Conservation (phyloP, 306 rosid genomes). For the Prinsepia uniflora region DNA sequence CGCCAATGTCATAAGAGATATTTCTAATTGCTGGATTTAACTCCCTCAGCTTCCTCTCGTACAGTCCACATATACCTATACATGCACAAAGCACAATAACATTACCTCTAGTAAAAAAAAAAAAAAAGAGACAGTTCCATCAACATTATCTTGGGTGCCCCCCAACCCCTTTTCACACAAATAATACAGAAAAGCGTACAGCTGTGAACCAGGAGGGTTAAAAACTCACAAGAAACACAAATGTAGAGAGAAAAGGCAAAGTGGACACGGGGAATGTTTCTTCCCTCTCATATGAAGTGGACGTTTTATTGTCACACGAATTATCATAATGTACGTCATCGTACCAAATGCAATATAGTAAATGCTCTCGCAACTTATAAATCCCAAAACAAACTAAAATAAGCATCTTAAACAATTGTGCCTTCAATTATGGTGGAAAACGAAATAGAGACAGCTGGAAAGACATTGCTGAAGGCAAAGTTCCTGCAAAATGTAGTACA, state of each 20-base stretch:
- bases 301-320: background rate
- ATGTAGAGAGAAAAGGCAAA: background rate
- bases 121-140: background rate
- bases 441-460: background rate
- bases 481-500: background rate
- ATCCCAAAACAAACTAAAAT: background rate
- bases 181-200: background rate
- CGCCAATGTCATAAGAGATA: conserved; percentile 78
- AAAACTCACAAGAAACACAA: background rate
- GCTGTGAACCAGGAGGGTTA: background rate
- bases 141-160: background rate
- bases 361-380: background rate
- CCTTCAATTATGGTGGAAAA: background rate
- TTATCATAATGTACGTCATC: background rate
- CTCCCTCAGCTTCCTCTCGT: conserved; percentile 96
- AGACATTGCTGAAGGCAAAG: background rate
- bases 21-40: conserved; percentile 82
- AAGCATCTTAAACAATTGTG: background rate
- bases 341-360: background rate
- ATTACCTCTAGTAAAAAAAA: conserved; percentile 21
- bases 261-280: background rate
- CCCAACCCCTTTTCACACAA: background rate
- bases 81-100: conserved; percentile 22
- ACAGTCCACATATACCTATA: conserved; percentile 85
- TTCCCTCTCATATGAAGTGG: background rate